These are phyloP conservation scores for Candida qinlingensis DNA, from an alignment of 805 yeast genomes.

Conservation along the genomic window DNA sequence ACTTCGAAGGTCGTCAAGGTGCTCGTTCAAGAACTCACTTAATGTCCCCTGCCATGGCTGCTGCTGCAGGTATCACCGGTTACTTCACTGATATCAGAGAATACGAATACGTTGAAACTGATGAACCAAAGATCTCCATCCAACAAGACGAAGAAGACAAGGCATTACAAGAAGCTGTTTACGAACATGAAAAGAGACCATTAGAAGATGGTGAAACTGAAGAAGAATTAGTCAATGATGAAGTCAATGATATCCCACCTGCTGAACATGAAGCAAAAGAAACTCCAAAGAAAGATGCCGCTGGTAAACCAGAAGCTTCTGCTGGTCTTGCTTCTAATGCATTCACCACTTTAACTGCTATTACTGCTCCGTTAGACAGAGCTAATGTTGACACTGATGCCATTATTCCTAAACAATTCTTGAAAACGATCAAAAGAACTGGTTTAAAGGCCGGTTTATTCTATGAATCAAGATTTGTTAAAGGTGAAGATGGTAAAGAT, in stretches of 20 bases:
- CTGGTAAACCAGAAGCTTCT: slow-evolving; percentile 15
- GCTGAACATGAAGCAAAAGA: slow-evolving; percentile 36
- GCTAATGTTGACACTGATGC: slow-evolving; percentile 98
- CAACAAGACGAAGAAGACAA: slow-evolving; percentile 46
- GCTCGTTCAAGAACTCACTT: slow-evolving; percentile 92
- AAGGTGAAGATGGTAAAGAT: slow-evolving; percentile 64
- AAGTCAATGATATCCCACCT: slow-evolving; percentile 60
- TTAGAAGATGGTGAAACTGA: slow-evolving; percentile 48
- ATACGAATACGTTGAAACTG: slow-evolving; percentile 56
- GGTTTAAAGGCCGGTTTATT: slow-evolving; percentile 86
- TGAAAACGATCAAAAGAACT: slow-evolving; percentile 96
- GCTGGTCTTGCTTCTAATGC: slow-evolving; percentile 60
- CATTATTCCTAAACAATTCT: slow-evolving; percentile 95
- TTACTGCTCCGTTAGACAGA: slow-evolving; percentile 91
- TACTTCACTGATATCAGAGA: slow-evolving; percentile 88
- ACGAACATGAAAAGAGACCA: slow-evolving; percentile 65
- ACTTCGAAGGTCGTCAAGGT: slow-evolving; percentile 99
- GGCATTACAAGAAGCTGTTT: slow-evolving; percentile 62
- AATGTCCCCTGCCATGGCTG: slow-evolving; percentile 99
- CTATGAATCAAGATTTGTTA: slow-evolving; percentile 80
- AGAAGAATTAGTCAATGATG: slow-evolving; percentile 45
- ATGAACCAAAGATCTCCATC: slow-evolving; percentile 49
- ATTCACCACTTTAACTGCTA: slow-evolving; percentile 70
- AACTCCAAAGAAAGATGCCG: slow-evolving; percentile 29
- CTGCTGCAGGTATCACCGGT: slow-evolving; percentile 94